Conservation (phyloP, 345 rosid genomes). For the Theobroma cacao region DNA sequence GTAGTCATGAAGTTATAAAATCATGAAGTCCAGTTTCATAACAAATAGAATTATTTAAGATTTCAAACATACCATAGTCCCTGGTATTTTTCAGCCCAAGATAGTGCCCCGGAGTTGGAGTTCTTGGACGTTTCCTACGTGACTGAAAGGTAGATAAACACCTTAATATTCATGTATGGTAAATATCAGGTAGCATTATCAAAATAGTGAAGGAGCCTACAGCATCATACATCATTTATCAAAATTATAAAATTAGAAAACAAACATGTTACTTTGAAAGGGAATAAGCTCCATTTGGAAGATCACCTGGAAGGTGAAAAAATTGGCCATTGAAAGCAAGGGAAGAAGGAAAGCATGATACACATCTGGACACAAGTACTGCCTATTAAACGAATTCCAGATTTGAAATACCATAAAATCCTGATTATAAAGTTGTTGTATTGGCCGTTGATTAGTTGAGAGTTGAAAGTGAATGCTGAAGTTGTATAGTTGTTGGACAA, state of each 20-base stretch:
- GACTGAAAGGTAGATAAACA: conserved; percentile 59
- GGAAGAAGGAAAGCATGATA: conserved; percentile 24
- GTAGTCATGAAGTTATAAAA: background rate
- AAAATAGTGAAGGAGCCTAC: conserved; percentile 3
- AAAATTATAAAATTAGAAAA: background rate
- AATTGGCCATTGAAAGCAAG: conserved; percentile 4
- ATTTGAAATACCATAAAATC: conserved; percentile 66
- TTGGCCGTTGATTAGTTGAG: conserved; percentile 98
- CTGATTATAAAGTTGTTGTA: conserved; percentile 86
- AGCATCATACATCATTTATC: conserved; percentile 15
- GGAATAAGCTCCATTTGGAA: background rate
- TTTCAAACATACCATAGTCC: conserved; percentile 53
- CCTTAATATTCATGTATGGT: conserved; percentile 7
- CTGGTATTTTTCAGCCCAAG: conserved; percentile 89
- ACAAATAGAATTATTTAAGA: background rate
- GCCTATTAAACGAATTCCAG: conserved; percentile 41
- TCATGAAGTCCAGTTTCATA: background rate
- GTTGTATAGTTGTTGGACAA: conserved; percentile 78
- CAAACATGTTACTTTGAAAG: background rate
- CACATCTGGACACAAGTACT: conserved; percentile 22
- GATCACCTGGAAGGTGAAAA: conserved; percentile 12
- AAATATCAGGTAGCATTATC: background rate
- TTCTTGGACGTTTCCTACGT: conserved; percentile 92
- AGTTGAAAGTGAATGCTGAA: conserved; percentile 83
- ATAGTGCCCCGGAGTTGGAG: conserved; percentile 99